Base-by-base conservation (phyloP, 2,329 filamentous ascomycete species). In the Colletotrichum musae region DNA sequence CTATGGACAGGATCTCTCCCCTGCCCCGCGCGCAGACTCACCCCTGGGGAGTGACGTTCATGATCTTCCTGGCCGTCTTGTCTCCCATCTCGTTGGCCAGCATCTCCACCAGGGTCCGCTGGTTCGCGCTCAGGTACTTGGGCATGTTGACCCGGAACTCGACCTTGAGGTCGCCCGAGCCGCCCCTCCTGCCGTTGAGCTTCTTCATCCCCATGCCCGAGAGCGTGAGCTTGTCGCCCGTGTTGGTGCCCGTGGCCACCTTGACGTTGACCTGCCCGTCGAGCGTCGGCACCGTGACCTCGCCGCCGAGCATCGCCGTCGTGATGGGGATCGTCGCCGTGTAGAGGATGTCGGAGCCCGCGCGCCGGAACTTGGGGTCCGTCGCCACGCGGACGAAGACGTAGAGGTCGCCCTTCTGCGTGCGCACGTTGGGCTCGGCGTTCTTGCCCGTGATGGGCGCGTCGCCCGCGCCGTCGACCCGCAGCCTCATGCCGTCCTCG, bases 141-240 rank as follows among this genome's bases (percentile, higher is more conserved):
- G 96, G 96, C 94, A 98, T 97, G 63, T 89, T 85, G 53, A 99
- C 93, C 80, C 94, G 94, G 87, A 97, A 99, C 80, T 99, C 95
- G 6, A 99, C 94, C 78, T 90, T 92, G 70, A 99, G 83, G 77
- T 99, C 96, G 72, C 96, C 96, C 36, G 87, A 89, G 47, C 87
- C 87, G 39, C 87, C 89, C 64, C 91, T 87, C 56, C 94, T 88
- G 18, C 88, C 86, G 71, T 88, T 86, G 12, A 99, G 86, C 75
- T 93, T 92, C 82, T 93, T 94, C 95, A 99, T 98, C 69, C 96
- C 96, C 92, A 94, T 94, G 6, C 95, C 95, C 1, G 90, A 85
- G 18, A 99, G 85, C 1, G 94, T 97, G 76, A 98, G 92, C 79
- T 92, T 94, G 78, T 99, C 96, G 60, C 96, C 96, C 2, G 95